Base-by-base conservation (phyloP, 768 basidiomycete species). In the Coprinopsis cinerea region DNA sequence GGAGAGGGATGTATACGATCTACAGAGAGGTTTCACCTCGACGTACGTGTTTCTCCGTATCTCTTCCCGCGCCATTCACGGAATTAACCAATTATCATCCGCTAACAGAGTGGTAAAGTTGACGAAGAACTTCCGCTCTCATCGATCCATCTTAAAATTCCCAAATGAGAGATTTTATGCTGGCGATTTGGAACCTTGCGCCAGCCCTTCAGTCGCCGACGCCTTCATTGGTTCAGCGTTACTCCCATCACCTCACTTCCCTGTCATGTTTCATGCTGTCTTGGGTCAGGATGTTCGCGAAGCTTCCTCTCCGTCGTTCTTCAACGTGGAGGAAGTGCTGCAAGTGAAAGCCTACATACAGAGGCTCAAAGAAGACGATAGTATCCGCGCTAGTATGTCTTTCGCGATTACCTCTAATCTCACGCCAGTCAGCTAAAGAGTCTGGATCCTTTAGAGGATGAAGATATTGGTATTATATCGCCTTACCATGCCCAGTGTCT, bases 261-360 rank as follows among this genome's bases (percentile, higher is more conserved):
- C 85, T 0, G 63, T 86, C 35, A 62, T 85, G 1, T 83, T 86
- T 63, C 79, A 85, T 58, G 71, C 75, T 2, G 65, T 84, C 11
- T 56, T 65, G 14, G 84, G 85, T 15, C 77, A 77, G 55, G 83
- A 87, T 56, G 74, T 77, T 22, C 74, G 82, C n/a, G 83, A 87
- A 57, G 74, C 76, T 2, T 72, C 75, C 0, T 85, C 83, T 0
- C 85, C 83, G 1, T 85, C 82, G 0, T 85, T 83, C 62, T 86
- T 85, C 69, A 87, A 87, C 51, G 73, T 79, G 30, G 73, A 79
- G 24, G 83, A 86, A 55, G 71, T 70, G 0, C 58, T 74, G 0
- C 73, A 77, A 40, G 78, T 85, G 40, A 77, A 75, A 54, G 55
- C 58, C 0, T 85, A 84, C 51, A 64, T 76, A 0, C 60, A 74